These are phyloP conservation scores for Aspergillus niger DNA, from an alignment of 2,329 filamentous ascomycete species.

Conservation along the genomic window DNA sequence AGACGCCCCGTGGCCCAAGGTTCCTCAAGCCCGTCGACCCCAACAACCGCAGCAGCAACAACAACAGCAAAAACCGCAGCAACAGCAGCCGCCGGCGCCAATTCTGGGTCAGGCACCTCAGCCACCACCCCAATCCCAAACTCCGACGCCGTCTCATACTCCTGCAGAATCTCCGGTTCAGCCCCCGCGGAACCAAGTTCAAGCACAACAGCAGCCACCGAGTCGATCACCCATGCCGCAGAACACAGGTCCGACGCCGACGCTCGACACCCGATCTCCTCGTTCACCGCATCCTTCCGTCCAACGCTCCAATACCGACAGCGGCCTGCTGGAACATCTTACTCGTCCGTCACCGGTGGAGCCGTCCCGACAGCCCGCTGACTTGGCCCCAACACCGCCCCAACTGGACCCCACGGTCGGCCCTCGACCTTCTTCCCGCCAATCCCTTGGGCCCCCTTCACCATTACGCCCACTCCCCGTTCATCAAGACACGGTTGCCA, in stretches of 20 bases:
- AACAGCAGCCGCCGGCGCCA: slow-evolving; percentile 13
- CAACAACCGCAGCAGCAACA: slow-evolving; percentile 7
- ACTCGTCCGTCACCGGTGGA: slow-evolving; percentile 28
- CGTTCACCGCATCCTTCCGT: slow-evolving; percentile 21
- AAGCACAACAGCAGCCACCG: neutral
- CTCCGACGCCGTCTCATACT: neutral
- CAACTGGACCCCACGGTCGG: slow-evolving; percentile 16
- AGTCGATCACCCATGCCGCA: slow-evolving; percentile 25
- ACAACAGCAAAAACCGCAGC: slow-evolving; percentile 7
- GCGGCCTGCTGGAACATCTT: slow-evolving; percentile 23
- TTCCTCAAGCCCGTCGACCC: slow-evolving; percentile 7
- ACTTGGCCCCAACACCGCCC: slow-evolving; percentile 16
- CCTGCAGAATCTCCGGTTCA: neutral
- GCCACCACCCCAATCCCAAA: neutral
- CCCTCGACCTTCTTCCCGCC: slow-evolving; percentile 24
- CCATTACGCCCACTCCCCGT: slow-evolving; percentile 19
- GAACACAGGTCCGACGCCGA: slow-evolving; percentile 15
- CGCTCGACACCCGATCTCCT: slow-evolving; percentile 19
- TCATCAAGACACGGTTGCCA: slow-evolving; percentile 13
- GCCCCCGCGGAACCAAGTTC: slow-evolving; percentile 1
- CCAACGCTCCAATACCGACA: slow-evolving; percentile 32
- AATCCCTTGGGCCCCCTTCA: slow-evolving; percentile 26
- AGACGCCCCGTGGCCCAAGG: slow-evolving; percentile 4
- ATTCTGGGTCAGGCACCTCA: slow-evolving; percentile 15
- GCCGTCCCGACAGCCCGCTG: slow-evolving; percentile 14